Percentiles rank a stretch among this genome's conserved stretches.
Conservation (phyloP, 208 protist genomes). For the Leishmania martiniquensis region DNA sequence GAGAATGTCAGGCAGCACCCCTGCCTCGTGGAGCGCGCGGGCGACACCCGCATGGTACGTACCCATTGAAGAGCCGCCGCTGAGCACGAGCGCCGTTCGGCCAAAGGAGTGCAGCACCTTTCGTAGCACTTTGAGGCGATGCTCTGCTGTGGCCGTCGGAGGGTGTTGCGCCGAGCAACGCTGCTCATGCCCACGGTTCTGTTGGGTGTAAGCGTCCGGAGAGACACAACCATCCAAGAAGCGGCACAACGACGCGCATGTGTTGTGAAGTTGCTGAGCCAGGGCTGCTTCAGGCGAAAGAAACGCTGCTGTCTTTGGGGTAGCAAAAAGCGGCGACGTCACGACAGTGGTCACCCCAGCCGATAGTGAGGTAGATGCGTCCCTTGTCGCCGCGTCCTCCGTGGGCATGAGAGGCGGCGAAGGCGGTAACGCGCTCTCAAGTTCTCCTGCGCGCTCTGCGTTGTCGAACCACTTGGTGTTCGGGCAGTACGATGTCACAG, state of each 20-base stretch:
- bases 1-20: conserved; percentile 74
- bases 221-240: conserved; percentile 7
- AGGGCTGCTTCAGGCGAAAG: conserved; percentile 12
- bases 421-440: neutral
- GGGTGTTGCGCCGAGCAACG: neutral
- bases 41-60: conserved; percentile 83
- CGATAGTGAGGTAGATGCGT: neutral
- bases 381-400: neutral
- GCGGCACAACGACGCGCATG: conserved; percentile 9
- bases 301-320: neutral
- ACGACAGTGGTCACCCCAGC: neutral
- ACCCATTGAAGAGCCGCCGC: conserved; percentile 72
- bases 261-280: neutral
- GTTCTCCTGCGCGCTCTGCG: neutral
- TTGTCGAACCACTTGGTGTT: neutral
- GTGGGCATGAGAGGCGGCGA: neutral
- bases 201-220: neutral
- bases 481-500: neutral
- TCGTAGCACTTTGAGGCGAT: conserved; percentile 55
- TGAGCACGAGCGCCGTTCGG: conserved; percentile 78
- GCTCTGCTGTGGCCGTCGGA: neutral
- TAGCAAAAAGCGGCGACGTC: neutral
- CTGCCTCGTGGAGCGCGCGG: conserved; percentile 58
- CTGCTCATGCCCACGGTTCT: neutral
- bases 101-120: conserved; percentile 66